These are phyloP conservation scores for Ascosphaera pollenicola DNA, from an alignment of 2,329 filamentous ascomycete genomes.

Conservation along the genomic window DNA sequence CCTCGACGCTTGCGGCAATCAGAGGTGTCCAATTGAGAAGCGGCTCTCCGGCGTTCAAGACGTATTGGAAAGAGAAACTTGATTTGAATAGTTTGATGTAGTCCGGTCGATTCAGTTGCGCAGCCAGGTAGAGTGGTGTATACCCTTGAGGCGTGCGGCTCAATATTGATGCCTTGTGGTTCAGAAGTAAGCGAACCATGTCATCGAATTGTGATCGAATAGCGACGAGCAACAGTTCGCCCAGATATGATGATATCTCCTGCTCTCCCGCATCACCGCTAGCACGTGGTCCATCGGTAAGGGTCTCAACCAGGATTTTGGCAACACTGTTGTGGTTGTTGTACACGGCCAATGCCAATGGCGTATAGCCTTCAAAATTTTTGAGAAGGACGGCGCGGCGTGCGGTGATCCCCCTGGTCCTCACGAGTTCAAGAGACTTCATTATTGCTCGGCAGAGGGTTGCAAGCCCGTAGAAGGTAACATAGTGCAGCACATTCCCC, in stretches of 20 bases:
- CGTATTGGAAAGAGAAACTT: not conserved
- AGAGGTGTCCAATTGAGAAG: constrained; percentile 14
- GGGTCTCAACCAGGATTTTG: not conserved
- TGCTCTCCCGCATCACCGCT: not conserved
- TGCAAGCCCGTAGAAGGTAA: not conserved
- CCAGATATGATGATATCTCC: not conserved
- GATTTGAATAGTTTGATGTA: constrained; percentile 6
- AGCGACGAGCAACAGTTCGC: constrained; percentile 3
- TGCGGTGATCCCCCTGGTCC: not conserved
- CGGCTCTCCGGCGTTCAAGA: constrained; percentile 7
- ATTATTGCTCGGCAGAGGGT: not conserved
- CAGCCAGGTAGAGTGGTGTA: constrained; percentile 10
- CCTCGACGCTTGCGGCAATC: constrained; percentile 11
- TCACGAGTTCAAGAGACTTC: constrained; percentile 10
- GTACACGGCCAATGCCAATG: constrained; percentile 5
- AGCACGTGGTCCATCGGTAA: not conserved
- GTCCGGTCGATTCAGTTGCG: constrained; percentile 5
- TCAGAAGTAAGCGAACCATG: constrained; percentile 4
- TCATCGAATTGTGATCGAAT: constrained; percentile 4
- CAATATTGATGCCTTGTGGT: constrained; percentile 3
- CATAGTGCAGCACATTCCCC: not conserved
- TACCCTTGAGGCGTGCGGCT: constrained; percentile 2
- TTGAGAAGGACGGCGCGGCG: not conserved
- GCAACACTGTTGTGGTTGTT: constrained; percentile 1
- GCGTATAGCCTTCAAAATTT: constrained; percentile 3